phyloP scores from a whole-genome alignment of 2,329 filamentous ascomycete species.

The Trichoderma lentiforme region DNA sequence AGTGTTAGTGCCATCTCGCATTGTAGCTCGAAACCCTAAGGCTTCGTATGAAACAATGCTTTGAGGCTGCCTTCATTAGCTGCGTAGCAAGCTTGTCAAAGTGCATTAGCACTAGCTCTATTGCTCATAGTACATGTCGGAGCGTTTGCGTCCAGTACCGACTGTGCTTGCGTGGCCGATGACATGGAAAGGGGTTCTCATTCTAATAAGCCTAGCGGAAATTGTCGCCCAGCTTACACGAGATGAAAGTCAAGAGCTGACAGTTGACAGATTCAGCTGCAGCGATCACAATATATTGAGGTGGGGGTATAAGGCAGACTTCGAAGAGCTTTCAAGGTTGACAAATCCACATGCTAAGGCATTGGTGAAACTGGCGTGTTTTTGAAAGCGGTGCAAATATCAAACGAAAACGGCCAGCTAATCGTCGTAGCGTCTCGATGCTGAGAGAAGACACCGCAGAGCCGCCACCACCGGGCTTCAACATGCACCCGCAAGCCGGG shows the following conservation, averaged over 20 bases:
- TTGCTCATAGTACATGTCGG: neutral
- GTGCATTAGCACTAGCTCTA: neutral
- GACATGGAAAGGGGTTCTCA: neutral
- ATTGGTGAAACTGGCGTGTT: neutral
- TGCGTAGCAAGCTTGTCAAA: neutral
- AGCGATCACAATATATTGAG: neutral
- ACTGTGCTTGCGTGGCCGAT: neutral
- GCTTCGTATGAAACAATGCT: neutral
- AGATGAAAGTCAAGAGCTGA: neutral
- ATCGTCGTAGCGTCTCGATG: neutral
- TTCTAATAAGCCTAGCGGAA: neutral
- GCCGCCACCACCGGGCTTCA: neutral
- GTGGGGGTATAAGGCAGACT: neutral
- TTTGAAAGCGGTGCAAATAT: neutral
- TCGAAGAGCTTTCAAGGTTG: neutral
- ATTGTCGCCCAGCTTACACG: neutral
- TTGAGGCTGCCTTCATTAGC: neutral
- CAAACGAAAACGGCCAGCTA: conserved; percentile 4
- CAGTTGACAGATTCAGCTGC: neutral
- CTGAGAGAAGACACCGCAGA: neutral
- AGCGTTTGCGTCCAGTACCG: neutral
- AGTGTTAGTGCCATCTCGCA: conserved; percentile 1
- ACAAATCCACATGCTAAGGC: neutral
- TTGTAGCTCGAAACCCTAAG: neutral
- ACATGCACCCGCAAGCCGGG: neutral